Percentiles rank a stretch among this genome's conserved stretches.
phyloP scores from a whole-genome alignment of 345 rosid genomes.

The Camelina hispida region DNA sequence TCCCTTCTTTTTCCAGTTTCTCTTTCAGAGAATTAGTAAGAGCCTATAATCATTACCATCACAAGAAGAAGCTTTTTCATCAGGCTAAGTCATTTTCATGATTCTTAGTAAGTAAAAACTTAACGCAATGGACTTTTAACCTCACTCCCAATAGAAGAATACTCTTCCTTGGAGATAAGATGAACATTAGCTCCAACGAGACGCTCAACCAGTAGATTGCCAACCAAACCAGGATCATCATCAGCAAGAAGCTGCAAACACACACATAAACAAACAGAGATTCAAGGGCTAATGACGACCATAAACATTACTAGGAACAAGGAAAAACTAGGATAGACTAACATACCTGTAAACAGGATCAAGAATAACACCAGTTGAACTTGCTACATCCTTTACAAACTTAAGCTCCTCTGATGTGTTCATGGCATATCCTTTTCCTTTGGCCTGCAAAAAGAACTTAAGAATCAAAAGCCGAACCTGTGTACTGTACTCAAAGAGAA shows the following conservation, averaged over 20 bases:
- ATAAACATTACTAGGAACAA: not conserved
- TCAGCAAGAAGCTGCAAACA: conserved; percentile 71
- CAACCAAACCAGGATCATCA: conserved; percentile 86
- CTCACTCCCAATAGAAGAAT: conserved; percentile 78
- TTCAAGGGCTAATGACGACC: too few species aligned
- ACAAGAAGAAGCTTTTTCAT: conserved; percentile 4
- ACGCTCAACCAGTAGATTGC: conserved; percentile 87
- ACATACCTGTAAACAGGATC: conserved; percentile 95
- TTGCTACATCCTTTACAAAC: conserved; percentile 79
- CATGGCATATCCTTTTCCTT: conserved; percentile 89
- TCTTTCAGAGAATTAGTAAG: conserved; percentile 77
- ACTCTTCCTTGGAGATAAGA: conserved; percentile 90
- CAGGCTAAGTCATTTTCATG: not conserved
- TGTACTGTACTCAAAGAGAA: not conserved
- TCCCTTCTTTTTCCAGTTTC: conserved; percentile 75
- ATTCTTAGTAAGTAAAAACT: conserved; percentile 18
- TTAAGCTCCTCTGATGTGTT: conserved; percentile 78
- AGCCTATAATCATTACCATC: conserved; percentile 54
- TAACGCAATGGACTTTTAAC: conserved; percentile 50
- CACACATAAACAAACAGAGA: not conserved
- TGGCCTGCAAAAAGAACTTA: conserved; percentile 57
- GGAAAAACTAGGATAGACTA: not conserved
- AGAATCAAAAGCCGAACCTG: not conserved
- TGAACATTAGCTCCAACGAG: conserved; percentile 85
- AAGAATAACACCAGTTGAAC: conserved; percentile 76